Evolutionary conservation across 1,139 yeast species (phyloP), one percentile per base, ranked within the genome.

Genomic region (Saccharomyces hybrid): DNA sequence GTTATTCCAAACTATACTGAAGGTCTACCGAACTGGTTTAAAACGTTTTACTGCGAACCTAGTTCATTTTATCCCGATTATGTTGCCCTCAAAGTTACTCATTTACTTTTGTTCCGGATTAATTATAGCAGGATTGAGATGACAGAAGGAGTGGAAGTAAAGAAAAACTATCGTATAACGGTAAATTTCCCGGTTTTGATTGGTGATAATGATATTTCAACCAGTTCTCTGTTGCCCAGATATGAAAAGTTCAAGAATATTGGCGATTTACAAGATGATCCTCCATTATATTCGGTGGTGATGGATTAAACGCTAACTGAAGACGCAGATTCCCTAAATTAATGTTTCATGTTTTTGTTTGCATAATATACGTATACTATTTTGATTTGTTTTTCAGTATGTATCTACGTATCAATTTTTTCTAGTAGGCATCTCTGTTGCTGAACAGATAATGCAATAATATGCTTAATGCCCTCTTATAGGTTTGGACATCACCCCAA

Each of bases 21-120:
- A 26, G 44, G 44, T 19, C 26, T 19, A 34, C 28, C 42, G 28
- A 26, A 38, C 14, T 57, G 57, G 53, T 32, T 61, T 9, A 54
- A 52, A 31, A 63, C 64, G 14, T 60, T 53, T 42, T 58, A 62
- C 46, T 60, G 58, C 48, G 64, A 62, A 26, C 32, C 49, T 44
- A 58, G 61, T 27, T 49, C 57, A 16, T 38, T 38, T 19, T 38
- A 38, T 38, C 44, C 44, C 24, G 9, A 38, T 38, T 19, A 38
- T 19, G 44, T 24, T 38, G 44, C 44, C n/a, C 44, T 38, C 26
- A 38, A 38, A 38, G 44, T 38, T 12, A 38, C 44, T 4, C 44
- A 38, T 38, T 38, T 38, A 19, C 44, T 38, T 8, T 38, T 38
- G 44, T 38, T 38, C 44, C 9, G 26, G 3, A 38, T 38, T 19